Evolutionary conservation across 805 yeast species (phyloP), one percentile per base, ranked within the genome.

Genomic region (Candida vaughaniae): DNA sequence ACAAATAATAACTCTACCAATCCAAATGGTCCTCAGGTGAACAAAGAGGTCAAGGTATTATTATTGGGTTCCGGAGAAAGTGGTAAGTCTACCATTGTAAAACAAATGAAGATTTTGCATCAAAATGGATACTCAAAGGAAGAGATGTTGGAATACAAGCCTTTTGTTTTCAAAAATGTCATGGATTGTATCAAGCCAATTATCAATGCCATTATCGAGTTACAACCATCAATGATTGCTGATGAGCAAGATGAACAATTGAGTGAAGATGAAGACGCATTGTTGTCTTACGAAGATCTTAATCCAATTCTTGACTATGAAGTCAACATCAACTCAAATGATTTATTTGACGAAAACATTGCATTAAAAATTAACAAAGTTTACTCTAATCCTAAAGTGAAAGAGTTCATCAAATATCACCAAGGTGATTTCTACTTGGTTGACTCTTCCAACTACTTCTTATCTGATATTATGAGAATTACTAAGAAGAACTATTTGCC

Each of bases 21-120:
- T 10, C 18, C 7, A 16, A 5, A 16, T 6, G 22, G 14, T n/a
- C 16, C 7, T 14, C 34, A 8, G 18, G 6, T 22, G 9, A 55
- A 47, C 17, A 56, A 72, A 43, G 85, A 78, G 41, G 78, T 81
- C 36, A 89, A 89, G 56, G 80, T 90, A 31, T 66, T 90, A 25
- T 67, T 90, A 22, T 62, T 85, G 33, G 93, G 99, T 4, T 85
- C 96, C 0, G 99, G 98, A 11, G 95, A 85, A 53, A 72, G 82
- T 43, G 95, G 95, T 4, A 85, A 85, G 53, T 80, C 89, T 6
- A 85, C 95, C 12, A 79, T 85, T 36, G 76, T 85, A 36, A 85
- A 84, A 56, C 95, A 85, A 58, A 85, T 85, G 79, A 84, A 83
- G 54, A 83, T 83, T 41, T 65, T 83, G 33, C 87, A 84, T 53